phyloP scores from a whole-genome alignment of 257 asterid species.

The Voacanga thouarsii region DNA sequence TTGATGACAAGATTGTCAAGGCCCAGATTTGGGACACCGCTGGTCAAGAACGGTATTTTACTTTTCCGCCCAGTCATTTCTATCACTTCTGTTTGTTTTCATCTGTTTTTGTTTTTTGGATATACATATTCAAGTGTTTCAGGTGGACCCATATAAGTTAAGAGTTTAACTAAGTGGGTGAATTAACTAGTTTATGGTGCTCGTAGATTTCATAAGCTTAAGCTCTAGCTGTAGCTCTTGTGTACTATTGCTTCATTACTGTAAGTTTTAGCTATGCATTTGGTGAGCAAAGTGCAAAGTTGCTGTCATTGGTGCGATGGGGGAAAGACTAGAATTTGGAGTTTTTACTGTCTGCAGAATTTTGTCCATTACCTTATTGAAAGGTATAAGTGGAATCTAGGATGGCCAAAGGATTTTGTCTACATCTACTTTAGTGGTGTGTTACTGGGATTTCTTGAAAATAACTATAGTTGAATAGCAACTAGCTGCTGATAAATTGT shows the following conservation, averaged over 20 bases:
- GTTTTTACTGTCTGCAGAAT: background rate
- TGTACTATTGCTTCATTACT: background rate
- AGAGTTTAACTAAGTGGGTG: background rate
- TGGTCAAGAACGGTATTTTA: constrained; percentile 54
- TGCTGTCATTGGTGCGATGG: background rate
- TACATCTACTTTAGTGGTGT: background rate
- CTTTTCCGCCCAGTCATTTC: background rate
- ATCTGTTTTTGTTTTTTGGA: background rate
- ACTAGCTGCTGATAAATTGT: background rate
- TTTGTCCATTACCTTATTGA: background rate
- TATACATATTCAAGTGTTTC: background rate
- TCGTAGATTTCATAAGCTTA: background rate
- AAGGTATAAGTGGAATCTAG: background rate
- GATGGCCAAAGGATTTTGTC: background rate
- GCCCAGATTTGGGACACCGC: constrained; percentile 83
- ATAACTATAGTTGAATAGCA: background rate
- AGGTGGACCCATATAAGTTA: background rate
- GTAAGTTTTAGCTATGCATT: background rate
- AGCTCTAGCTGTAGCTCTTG: background rate
- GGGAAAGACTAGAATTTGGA: background rate
- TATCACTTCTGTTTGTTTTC: background rate
- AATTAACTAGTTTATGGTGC: background rate
- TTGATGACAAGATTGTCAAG: constrained; percentile 57
- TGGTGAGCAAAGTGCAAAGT: background rate
- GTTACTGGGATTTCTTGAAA: background rate